Evolutionary conservation across 345 rosid species (phyloP), one percentile per base, ranked within the genome.

Genomic region (Gossypium herbaceum): DNA sequence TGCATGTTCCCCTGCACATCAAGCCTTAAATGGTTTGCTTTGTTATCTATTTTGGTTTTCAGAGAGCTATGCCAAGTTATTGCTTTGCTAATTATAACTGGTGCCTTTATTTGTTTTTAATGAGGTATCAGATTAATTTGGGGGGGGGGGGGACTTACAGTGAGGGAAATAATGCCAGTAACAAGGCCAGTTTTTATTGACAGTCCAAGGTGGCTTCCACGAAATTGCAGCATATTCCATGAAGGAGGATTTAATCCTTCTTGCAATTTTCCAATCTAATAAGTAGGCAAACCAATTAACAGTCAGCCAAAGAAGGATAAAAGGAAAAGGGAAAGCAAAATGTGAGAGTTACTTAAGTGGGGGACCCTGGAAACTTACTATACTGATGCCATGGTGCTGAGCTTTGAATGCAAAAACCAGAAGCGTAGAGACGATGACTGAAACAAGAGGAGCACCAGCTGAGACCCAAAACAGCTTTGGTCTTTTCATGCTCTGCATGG

Each of bases 221-320:
- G 88, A 77, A 93, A 90, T 13, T 85, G 91, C 81, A 95, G 77
- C 99, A 90, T 88, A 76, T 90, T 86, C 98, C 91, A 89, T 59
- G 99, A 93, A 41, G 97, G 94, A 57, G 99, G 99, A 80, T 95
- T 95, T 48, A 95, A 78, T 47, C 99, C 99, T 85, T 88, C 84
- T 85, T 85, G 90, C 47, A 95, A 72, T 76, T 91, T 87, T 20
- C 99, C 99, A 68, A 95, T 95, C 99, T 94, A 9, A 8, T 57
- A 63, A 62, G 10, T 0, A 48, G 17, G 25, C 13, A 34, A 45
- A 44, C 11, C n/a, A 58, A 44, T 67, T 11, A 15, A 17, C 43
- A 22, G 43, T 66, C 19, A 45, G 15, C 19, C 22, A 5, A 24
- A 22, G 3, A 24, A 12, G 3, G 22, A 54, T 1, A 51, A 51